Conservation (phyloP, 169 alveolate genomes). For the Amoebophrya sp. region DNA sequence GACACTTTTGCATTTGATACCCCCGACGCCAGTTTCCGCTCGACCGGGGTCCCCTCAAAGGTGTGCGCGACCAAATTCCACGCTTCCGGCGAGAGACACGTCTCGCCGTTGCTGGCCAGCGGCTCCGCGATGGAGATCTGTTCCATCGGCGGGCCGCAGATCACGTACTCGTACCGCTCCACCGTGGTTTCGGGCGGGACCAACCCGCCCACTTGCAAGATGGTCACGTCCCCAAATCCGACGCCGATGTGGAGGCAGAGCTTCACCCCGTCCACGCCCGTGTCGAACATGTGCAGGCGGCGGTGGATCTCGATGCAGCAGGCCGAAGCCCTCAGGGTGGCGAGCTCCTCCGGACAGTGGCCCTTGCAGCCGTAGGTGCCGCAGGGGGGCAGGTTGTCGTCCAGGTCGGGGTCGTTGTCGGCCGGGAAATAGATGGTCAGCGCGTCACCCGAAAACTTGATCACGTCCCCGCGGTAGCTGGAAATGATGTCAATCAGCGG, state of each 20-base stretch:
- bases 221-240: constrained; percentile 56
- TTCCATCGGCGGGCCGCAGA: constrained; percentile 60
- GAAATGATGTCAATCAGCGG: constrained; percentile 55
- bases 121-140: constrained; percentile 61
- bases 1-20: too few species aligned
- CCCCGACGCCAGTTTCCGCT: neutral
- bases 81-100: constrained; percentile 51
- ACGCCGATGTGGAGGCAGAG: constrained; percentile 56
- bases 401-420: constrained; percentile 25
- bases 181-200: constrained; percentile 46
- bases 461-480: constrained; percentile 59
- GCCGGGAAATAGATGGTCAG: constrained; percentile 48
- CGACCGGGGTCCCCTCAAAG: neutral
- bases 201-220: constrained; percentile 59
- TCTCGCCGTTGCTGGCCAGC: constrained; percentile 55
- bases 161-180: constrained; percentile 55
- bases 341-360: constrained; percentile 34
- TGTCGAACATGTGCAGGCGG: constrained; percentile 54
- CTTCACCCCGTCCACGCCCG: constrained; percentile 53
- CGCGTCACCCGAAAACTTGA: constrained; percentile 68
- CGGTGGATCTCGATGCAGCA: constrained; percentile 57
- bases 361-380: constrained; percentile 40
- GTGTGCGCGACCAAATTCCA: neutral
- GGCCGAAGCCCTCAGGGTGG: constrained; percentile 51
- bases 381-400: constrained; percentile 41